Percentiles rank a stretch among this genome's conserved stretches.
phyloP scores from a whole-genome alignment of 202 grass and related monocot species.

The Bolboschoenoplectus hybrid region DNA sequence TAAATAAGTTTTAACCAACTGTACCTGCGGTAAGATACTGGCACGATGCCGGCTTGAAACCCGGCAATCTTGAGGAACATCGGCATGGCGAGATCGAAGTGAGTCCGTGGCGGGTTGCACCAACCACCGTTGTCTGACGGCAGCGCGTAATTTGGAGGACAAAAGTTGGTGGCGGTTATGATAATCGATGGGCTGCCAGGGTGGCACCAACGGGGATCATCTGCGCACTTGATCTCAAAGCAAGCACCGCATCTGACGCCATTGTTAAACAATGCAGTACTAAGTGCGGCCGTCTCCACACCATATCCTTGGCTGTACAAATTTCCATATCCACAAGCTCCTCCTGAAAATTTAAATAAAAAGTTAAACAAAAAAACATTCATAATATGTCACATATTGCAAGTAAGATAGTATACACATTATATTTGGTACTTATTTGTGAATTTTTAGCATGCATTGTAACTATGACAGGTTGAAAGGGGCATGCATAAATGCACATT shows the following conservation, averaged over 20 bases:
- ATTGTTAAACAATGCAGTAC: conserved; percentile 58
- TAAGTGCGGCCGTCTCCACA: conserved; percentile 54
- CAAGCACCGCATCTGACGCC: conserved; percentile 55
- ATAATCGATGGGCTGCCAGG: conserved; percentile 48
- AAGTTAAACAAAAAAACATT: neutral
- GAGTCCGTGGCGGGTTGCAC: conserved; percentile 64
- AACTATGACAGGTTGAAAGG: neutral
- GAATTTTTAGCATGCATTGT: neutral
- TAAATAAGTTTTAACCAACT: neutral
- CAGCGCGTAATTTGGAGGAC: conserved; percentile 61
- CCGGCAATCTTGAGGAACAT: conserved; percentile 64
- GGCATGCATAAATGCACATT: neutral
- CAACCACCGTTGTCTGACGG: conserved; percentile 61
- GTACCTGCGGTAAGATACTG: conserved; percentile 57
- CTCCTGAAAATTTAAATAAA: conserved; percentile 30
- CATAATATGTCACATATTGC: neutral
- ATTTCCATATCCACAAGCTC: conserved; percentile 63
- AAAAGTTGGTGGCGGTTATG: conserved; percentile 68
- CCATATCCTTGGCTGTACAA: conserved; percentile 63
- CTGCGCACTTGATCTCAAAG: conserved; percentile 55
- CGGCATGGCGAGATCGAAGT: conserved; percentile 68
- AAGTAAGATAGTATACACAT: neutral
- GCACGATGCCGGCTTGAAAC: conserved; percentile 59
- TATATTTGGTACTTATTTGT: conserved; percentile 13
- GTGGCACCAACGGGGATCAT: conserved; percentile 47